These are phyloP conservation scores for Hypomontagnella monticulosa DNA, from an alignment of 495 filamentous ascomycete species.

Conservation along the genomic window DNA sequence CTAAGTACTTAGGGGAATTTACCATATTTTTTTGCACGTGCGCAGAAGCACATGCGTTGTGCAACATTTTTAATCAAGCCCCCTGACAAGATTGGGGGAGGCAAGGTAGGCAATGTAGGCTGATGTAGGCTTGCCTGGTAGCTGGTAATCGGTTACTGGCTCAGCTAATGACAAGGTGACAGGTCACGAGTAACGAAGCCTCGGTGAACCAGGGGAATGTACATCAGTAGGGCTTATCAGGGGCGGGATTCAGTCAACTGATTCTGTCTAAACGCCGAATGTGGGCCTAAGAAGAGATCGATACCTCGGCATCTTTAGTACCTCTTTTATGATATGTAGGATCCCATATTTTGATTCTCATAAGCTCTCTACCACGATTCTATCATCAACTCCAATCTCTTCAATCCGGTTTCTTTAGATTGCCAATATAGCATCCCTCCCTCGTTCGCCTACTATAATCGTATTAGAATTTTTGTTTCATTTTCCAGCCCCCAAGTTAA, in stretches of 20 bases:
- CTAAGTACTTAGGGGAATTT: neutral
- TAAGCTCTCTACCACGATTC: no score
- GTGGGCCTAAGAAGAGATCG: slow-evolving; percentile 9
- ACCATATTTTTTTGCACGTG: slow-evolving; percentile 22
- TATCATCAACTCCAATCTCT: neutral
- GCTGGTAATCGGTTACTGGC: neutral
- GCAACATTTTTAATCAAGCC: no score
- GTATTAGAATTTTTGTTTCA: neutral
- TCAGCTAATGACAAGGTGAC: neutral
- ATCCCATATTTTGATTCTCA: no score
- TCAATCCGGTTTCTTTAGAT: neutral
- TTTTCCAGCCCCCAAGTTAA: neutral
- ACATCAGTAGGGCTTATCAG: slow-evolving; percentile 2
- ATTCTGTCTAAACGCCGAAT: slow-evolving; percentile 10
- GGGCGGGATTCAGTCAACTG: slow-evolving; percentile 15
- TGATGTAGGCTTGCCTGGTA: no score
- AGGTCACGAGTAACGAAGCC: slow-evolving; percentile 5
- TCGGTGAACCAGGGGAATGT: slow-evolving; percentile 8
- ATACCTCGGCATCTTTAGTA: slow-evolving; percentile 26
- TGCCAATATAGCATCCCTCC: neutral
- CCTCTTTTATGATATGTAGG: no score
- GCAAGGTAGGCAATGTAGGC: no score
- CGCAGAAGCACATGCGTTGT: slow-evolving; percentile 12
- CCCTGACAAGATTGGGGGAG: no score
- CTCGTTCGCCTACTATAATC: neutral